phyloP scores from a whole-genome alignment of 495 filamentous ascomycete genomes.

The Hypoxylon subgilvum region DNA sequence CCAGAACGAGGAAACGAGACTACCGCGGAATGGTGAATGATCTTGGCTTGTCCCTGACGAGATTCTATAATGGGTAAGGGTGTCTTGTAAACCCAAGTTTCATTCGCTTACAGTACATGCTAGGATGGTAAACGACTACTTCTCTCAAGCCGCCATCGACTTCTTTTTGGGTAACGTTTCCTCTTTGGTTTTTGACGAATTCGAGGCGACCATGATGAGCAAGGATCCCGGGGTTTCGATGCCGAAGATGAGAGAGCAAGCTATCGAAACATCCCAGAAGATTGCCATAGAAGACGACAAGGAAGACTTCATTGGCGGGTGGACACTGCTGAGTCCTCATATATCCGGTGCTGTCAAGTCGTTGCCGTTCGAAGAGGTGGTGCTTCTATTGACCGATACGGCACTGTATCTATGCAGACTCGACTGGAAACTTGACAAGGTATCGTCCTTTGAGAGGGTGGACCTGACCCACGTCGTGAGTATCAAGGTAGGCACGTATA shows the following conservation, averaged over 20 bases:
- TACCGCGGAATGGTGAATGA: constrained; percentile 93
- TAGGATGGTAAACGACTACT: constrained; percentile 96
- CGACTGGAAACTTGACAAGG: constrained; percentile 92
- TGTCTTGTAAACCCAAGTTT: background rate
- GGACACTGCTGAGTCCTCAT: constrained; percentile 70
- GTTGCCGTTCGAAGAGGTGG: constrained; percentile 80
- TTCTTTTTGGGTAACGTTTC: constrained; percentile 91
- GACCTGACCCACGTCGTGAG: constrained; percentile 71
- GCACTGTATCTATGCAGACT: constrained; percentile 88
- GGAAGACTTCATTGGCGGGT: constrained; percentile 84
- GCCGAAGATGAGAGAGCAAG: constrained; percentile 79
- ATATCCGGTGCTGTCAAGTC: constrained; percentile 67
- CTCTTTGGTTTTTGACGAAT: constrained; percentile 83
- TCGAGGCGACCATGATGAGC: constrained; percentile 84
- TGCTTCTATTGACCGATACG: constrained; percentile 81
- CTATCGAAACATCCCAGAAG: constrained; percentile 82
- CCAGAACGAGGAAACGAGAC: constrained; percentile 85
- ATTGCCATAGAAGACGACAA: constrained; percentile 82
- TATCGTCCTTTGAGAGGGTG: constrained; percentile 86
- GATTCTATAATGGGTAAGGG: constrained; percentile 66
- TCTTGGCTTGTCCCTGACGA: constrained; percentile 81
- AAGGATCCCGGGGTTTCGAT: constrained; percentile 87
- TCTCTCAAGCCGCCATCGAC: constrained; percentile 92
- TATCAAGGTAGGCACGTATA: constrained; percentile 82
- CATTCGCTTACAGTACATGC: constrained; percentile 50